Conservation (phyloP, 2,329 filamentous ascomycete species). For the Ascochyta fabae region DNA sequence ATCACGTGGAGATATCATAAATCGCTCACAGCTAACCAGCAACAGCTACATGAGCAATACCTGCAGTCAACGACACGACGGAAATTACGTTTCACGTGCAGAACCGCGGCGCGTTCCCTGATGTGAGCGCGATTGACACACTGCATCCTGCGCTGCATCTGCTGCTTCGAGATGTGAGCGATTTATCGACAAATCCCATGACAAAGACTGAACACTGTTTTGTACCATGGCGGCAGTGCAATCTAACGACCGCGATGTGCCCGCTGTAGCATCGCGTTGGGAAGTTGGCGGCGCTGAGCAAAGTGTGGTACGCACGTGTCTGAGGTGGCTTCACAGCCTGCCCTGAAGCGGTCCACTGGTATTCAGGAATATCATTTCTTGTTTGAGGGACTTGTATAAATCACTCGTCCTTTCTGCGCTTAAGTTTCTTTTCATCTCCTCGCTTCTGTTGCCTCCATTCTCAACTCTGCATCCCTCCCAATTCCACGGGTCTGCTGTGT, state of each 20-base stretch:
- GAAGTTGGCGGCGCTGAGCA: background rate
- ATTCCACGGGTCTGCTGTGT: slow-evolving; percentile 17
- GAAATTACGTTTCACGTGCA: slow-evolving; percentile 21
- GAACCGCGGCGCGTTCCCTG: slow-evolving; percentile 11
- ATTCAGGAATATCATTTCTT: slow-evolving; percentile 9
- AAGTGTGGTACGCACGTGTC: slow-evolving; percentile 8
- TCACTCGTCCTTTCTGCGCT: slow-evolving; percentile 9
- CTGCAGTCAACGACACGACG: background rate
- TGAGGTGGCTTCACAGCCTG: slow-evolving; percentile 1
- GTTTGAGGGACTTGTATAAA: slow-evolving; percentile 15
- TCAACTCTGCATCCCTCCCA: slow-evolving; percentile 5
- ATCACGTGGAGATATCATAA: slow-evolving; percentile 19
- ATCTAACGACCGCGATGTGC: background rate
- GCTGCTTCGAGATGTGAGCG: slow-evolving; percentile 26
- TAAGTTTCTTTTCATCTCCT: slow-evolving; percentile 10
- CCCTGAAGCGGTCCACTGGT: slow-evolving; percentile 3
- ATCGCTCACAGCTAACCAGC: slow-evolving; percentile 37
- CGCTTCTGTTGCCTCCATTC: slow-evolving; percentile 10
- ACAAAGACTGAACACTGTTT: slow-evolving; percentile 7
- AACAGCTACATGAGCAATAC: slow-evolving; percentile 24
- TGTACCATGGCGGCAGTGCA: slow-evolving; percentile 5
- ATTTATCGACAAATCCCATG: slow-evolving; percentile 34
- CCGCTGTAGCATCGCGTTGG: background rate
- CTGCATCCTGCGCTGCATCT: slow-evolving; percentile 13
- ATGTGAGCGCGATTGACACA: slow-evolving; percentile 18